Evolutionary conservation across 768 basidiomycete species (phyloP).

Genomic region (Tylopilus rubrobrunneus): DNA sequence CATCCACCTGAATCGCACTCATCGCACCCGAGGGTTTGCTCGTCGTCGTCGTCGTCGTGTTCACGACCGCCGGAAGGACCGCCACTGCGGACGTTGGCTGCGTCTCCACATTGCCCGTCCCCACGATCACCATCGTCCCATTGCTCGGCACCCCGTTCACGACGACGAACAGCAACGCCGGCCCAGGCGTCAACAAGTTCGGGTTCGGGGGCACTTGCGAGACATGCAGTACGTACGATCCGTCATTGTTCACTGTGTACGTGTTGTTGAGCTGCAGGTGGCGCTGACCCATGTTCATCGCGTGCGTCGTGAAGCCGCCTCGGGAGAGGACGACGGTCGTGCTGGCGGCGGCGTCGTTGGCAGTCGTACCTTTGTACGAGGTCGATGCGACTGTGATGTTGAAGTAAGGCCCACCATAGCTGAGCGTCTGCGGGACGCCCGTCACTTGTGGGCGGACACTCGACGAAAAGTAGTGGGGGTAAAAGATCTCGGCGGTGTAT

Average conservation of each 20-base stretch:
- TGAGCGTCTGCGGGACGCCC: conserved; percentile 68
- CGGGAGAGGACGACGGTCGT: conserved; percentile 76
- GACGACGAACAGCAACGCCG: conserved; percentile 77
- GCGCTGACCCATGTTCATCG: conserved; percentile 87
- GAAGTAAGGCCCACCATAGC: conserved; percentile 82
- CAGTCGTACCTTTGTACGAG: conserved; percentile 57
- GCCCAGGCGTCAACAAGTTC: conserved; percentile 86
- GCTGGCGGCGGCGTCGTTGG: conserved; percentile 69
- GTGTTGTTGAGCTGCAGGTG: conserved; percentile 80
- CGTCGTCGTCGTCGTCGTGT: conserved; percentile 22
- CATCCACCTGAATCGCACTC: neutral
- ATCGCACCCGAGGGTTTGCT: neutral
- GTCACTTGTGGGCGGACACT: conserved; percentile 61
- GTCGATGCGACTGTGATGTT: conserved; percentile 65
- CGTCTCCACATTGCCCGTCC: conserved; percentile 69
- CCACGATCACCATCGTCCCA: conserved; percentile 73
- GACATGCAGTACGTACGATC: conserved; percentile 74
- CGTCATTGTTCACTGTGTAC: conserved; percentile 75
- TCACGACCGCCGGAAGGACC: conserved; percentile 37
- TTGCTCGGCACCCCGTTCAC: conserved; percentile 83
- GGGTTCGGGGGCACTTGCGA: conserved; percentile 81
- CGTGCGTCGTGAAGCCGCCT: conserved; percentile 82
- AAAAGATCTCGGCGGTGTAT: conserved; percentile 85
- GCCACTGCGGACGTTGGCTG: conserved; percentile 52
- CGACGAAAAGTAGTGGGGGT: conserved; percentile 82